Percentiles rank a stretch among this genome's conserved stretches.
Evolutionary conservation across 176 grass and related monocot genomes (phyloP).

Genomic region (Aegilops speltoides): DNA sequence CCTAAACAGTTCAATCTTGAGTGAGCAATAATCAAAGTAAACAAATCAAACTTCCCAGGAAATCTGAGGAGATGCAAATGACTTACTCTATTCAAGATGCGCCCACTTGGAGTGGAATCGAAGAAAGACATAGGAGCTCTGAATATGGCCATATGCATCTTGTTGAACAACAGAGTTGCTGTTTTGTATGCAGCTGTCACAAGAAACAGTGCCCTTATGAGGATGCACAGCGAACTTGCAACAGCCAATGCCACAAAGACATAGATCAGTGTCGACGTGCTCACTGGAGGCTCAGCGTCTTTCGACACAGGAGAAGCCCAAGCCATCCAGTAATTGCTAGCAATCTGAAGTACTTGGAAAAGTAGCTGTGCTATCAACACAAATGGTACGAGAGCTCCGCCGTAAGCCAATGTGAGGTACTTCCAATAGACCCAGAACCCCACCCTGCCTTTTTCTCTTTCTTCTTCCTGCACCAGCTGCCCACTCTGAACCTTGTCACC

Average conservation of each 20-base stretch:
- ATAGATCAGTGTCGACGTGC: conserved; percentile 59
- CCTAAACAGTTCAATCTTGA: conserved; percentile 40
- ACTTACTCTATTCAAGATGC: conserved; percentile 76
- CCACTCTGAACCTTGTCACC: conserved; percentile 37
- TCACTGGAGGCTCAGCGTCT: conserved; percentile 56
- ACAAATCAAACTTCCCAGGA: conserved; percentile 1
- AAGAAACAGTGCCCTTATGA: conserved; percentile 63
- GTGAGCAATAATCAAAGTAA: conserved; percentile 20
- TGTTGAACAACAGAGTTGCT: conserved; percentile 72
- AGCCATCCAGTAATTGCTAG: conserved; percentile 94
- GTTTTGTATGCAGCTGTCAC: conserved; percentile 71
- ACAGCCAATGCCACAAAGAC: conserved; percentile 61
- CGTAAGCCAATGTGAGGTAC: conserved; percentile 77
- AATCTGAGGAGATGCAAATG: conserved; percentile 15
- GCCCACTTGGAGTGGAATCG: conserved; percentile 82
- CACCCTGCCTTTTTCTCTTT: conserved; percentile 85
- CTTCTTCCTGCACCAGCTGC: conserved; percentile 89
- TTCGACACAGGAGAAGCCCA: conserved; percentile 73
- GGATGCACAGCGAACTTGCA: conserved; percentile 60
- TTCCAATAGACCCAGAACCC: conserved; percentile 92
- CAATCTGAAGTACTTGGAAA: conserved; percentile 86
- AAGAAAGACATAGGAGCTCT: conserved; percentile 91
- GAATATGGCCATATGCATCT: conserved; percentile 84
- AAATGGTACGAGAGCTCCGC: conserved; percentile 69
- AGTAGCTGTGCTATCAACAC: conserved; percentile 71